Percentiles rank a stretch among this genome's conserved stretches.
Evolutionary conservation across 345 rosid genomes (phyloP).

Genomic region (Syzygium aromaticum): DNA sequence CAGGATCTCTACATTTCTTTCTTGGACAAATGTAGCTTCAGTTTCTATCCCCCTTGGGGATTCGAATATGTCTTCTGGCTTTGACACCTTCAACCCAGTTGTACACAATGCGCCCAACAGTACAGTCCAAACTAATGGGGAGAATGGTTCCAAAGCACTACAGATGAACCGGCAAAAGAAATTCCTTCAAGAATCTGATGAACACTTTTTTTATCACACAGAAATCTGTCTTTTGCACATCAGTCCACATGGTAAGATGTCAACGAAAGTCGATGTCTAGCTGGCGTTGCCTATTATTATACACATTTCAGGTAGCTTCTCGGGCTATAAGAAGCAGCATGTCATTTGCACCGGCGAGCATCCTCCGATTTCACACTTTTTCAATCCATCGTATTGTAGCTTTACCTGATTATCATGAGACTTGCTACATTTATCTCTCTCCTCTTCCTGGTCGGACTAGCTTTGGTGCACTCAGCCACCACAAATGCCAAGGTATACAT

Average conservation of each 20-base stretch:
- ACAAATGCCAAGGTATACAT: slow-evolving; percentile 14
- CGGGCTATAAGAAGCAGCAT: background rate
- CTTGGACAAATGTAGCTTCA: background rate
- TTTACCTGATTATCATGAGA: background rate
- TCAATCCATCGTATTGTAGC: background rate
- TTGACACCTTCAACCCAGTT: background rate
- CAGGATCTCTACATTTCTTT: background rate
- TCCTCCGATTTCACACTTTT: background rate
- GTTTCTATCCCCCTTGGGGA: background rate
- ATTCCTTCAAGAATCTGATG: background rate
- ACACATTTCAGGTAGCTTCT: background rate
- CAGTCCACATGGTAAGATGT: background rate
- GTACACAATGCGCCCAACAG: background rate
- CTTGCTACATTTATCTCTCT: slow-evolving; percentile 1
- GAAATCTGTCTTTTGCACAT: background rate
- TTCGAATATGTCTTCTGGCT: background rate
- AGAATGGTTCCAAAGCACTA: background rate
- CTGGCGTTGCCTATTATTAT: background rate
- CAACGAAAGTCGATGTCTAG: background rate
- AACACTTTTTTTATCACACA: background rate
- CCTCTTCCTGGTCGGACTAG: slow-evolving; percentile 10
- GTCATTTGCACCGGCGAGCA: background rate
- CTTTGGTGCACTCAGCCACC: slow-evolving; percentile 13
- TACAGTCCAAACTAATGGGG: background rate
- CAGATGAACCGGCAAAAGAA: background rate